Evolutionary conservation across 805 yeast genomes (phyloP), one percentile per base, ranked within the genome.

Genomic region (Ogataea kodamae): DNA sequence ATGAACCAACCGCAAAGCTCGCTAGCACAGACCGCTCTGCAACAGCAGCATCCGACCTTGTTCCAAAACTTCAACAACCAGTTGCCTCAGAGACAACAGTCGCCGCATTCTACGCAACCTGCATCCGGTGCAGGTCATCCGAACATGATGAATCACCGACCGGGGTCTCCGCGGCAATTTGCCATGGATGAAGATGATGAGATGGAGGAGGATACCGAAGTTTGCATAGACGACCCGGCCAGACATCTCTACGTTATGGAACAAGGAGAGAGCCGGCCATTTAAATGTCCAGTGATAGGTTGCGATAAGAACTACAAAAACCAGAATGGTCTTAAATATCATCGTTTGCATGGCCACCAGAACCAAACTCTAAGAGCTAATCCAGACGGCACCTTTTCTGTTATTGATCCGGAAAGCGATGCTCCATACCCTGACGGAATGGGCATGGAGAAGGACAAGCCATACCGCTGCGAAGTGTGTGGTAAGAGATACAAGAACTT

Each of bases 271-370:
- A 84, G 87, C 57, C 81, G 92, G 60, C 98, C 98, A 18, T 92
- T 81, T 67, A 88, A 83, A 59, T 92, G 98, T 65, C 98, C 97
- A 0, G 98, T 92, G 26, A 84, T 88, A 53, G 98, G 98, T 6
- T 92, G 98, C 62, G 97, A 89, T 50, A 92, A 92, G 68, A 89
- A 90, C 18, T 92, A 92, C 62, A 92, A 92, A 66, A 92, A 92
- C 61, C 98, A 92, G 64, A 92, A 92, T 56, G 98, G 98, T 11
- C 70, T 92, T 55, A 92, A 92, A 61, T 92, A 92, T 62, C 98
- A 92, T 63, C 74, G 96, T 46, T 67, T 83, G 38, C 98, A 90
- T 59, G 98, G 98, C 24, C 98, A 90, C 63, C 97, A 89, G 62
- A 89, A 90, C 57, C 98, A 90, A 62, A 87, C 86, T 22, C 65